Base-by-base conservation (phyloP, 805 yeast genomes). In the Yarrowia osloensis region DNA sequence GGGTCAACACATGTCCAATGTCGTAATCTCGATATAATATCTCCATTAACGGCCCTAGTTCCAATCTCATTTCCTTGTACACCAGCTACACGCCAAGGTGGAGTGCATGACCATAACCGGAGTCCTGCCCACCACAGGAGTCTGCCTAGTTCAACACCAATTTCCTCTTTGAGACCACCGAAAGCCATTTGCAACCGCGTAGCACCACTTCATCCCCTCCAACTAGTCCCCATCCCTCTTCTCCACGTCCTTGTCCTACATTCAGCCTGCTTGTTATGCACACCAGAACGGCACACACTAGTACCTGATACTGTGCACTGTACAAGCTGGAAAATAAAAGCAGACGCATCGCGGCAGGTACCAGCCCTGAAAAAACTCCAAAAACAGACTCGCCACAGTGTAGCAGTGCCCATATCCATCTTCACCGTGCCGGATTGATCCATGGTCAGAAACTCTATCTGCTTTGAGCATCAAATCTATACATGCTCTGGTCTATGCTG, bases 241-340 rank as follows among this genome's bases (percentile, higher is more conserved):
- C 39, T 2, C 7, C 13, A 2, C n/a, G 39, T 35, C 39, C 42
- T 37, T 37, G 42, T 37, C 22, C 11, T n/a, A 37, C 42, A n/a
- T 37, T n/a, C 42, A 37, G 15, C 15, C 39, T 11, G 5, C 15
- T 35, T 19, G n/a, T 3, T 19, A 3, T 35, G 15, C 11, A 31
- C 15, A 31, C 39, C 39, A 35, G 19, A 35, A n/a, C 22, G 22
- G 42, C 11, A 39, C 42, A 21, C 19, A 19, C 46, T 40, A 39
- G 33, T 46, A 46, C 50, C 50, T 46, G 31, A 46, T 46, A 26
- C 31, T n/a, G 29, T 17, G 50, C 31, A 46, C 50, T 46, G 50
- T 46, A 46, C 19, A 11, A 26, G 21, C 17, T 4, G 12, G 33
- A 26, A 7, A 46, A 26, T n/a, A 21, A 19, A 6, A 6, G 4